Evolutionary conservation across 1,284 basidiomycete genomes (phyloP), one percentile per base, ranked within the genome.

Genomic region (Ceratobasidium sp.): DNA sequence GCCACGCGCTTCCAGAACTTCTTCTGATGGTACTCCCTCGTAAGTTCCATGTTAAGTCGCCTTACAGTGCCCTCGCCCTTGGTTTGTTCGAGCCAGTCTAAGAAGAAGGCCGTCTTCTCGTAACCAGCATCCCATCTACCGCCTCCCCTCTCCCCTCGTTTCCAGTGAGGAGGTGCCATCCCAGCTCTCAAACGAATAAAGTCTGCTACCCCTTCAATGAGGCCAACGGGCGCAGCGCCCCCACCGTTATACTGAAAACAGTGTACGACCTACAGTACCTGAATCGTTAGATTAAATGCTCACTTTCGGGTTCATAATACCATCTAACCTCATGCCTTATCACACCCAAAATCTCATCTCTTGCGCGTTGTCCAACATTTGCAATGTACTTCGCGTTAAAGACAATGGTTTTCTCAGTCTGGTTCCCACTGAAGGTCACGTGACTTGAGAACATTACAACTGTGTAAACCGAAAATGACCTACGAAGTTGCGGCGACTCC

Each of bases 191-290:
- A 42, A 8, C 71, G 69, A 10, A 68, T 34, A 49, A 62, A 72
- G 31, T 72, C 71, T 32, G 71, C 71, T n/a, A 72, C 31, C 17
- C 71, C 71, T 29, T 72, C 71, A 17, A 72, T 72, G 13, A 70
- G 42, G 15, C 71, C 71, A 10, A 47, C 49, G 5, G 71, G 71
- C 12, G 70, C 65, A 38, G 55, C 43, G 6, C 53, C 57, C 25
- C 55, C 40, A 29, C 62, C 71, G 45, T 70, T 40, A 31, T 69
- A 57, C 54, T 72, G 71, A 42, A 56, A 70, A 17, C 70, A 70
- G 35, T 72, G 71, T 20, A 71, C 70, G 20, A 69, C 62, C 62
- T 65, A 40, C 8, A 7, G 38, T 25, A 43, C 32, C 47, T 25
- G 17, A 43, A 20, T 20, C 22, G 15, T 38, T 31, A 29, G 38